Conservation (phyloP, 2,329 filamentous ascomycete species). For the Rhinocladiella similis region DNA sequence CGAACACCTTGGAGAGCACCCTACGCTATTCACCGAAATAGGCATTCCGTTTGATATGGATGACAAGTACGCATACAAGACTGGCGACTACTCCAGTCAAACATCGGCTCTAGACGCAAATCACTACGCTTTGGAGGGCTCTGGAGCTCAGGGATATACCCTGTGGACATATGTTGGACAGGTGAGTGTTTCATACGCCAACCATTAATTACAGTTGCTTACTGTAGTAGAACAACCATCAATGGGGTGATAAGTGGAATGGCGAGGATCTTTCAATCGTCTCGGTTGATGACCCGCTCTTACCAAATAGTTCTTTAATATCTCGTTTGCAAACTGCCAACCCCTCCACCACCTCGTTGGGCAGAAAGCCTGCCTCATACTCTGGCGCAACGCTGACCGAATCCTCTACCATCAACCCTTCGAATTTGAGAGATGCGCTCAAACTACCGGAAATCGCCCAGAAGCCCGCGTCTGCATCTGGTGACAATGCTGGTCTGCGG, state of each 20-base stretch:
- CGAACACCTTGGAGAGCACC: constrained; percentile 85
- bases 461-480: constrained; percentile 38
- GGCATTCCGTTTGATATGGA: constrained; percentile 99
- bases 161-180: constrained; percentile 82
- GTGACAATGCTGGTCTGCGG: constrained; percentile 67
- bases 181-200: constrained; percentile 46
- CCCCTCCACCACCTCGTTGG: constrained; percentile 38
- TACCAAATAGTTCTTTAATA: constrained; percentile 37
- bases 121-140: constrained; percentile 86
- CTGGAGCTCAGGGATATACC: constrained; percentile 79
- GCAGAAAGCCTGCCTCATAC: constrained; percentile 50
- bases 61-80: constrained; percentile 90
- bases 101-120: constrained; percentile 93
- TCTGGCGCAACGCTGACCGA: constrained; percentile 52
- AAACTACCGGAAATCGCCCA: constrained; percentile 59
- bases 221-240: constrained; percentile 70
- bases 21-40: constrained; percentile 89
- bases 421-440: constrained; percentile 73
- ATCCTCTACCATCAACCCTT: constrained; percentile 62
- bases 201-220: not conserved
- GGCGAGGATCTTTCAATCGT: constrained; percentile 93
- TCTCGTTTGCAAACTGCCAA: constrained; percentile 35
- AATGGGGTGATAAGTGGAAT: constrained; percentile 93
- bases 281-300: constrained; percentile 74
- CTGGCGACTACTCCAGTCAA: constrained; percentile 91